Evolutionary conservation across 192 early-diverging fungal genomes (phyloP).

Genomic region (Backusella psychrophila): DNA sequence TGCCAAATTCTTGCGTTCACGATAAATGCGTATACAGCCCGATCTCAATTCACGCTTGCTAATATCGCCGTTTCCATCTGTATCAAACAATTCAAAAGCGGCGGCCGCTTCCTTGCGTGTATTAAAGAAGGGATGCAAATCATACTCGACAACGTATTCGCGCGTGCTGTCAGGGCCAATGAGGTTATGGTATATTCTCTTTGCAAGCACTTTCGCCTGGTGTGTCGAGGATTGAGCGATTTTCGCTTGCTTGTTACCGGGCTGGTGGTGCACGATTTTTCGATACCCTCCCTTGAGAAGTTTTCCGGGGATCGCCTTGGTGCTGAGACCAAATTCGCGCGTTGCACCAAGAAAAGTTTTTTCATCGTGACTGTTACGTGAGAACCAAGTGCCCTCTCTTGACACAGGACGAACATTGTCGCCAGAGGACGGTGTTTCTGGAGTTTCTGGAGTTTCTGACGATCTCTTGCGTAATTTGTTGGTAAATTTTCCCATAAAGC

Average conservation of each 20-base stretch:
- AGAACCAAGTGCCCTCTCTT: conserved; percentile 15
- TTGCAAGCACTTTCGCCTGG: conserved; percentile 35
- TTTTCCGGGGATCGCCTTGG: not conserved
- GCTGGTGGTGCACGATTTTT: not conserved
- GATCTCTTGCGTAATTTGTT: not conserved
- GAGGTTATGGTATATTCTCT: conserved; percentile 30
- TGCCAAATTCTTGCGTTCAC: conserved; percentile 72
- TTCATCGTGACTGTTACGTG: conserved; percentile 14
- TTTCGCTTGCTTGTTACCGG: not conserved
- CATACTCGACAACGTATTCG: conserved; percentile 63
- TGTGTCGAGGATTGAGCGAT: conserved; percentile 3
- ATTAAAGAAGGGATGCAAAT: conserved; percentile 75
- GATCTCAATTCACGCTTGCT: conserved; percentile 79
- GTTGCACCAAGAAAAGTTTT: conserved; percentile 11
- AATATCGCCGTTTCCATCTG: conserved; percentile 85
- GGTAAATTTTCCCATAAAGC: not conserved
- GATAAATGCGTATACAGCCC: conserved; percentile 73
- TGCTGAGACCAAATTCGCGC: conserved; percentile 10
- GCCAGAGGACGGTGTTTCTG: not conserved
- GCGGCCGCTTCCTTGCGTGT: conserved; percentile 68
- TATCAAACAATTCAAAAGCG: conserved; percentile 89
- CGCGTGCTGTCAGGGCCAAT: conserved; percentile 33
- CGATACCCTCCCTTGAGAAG: conserved; percentile 17
- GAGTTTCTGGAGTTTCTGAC: not conserved
- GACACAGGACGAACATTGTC: not conserved